phyloP scores from a whole-genome alignment of 2,329 filamentous ascomycete species.

The Fusarium nisikadoi region DNA sequence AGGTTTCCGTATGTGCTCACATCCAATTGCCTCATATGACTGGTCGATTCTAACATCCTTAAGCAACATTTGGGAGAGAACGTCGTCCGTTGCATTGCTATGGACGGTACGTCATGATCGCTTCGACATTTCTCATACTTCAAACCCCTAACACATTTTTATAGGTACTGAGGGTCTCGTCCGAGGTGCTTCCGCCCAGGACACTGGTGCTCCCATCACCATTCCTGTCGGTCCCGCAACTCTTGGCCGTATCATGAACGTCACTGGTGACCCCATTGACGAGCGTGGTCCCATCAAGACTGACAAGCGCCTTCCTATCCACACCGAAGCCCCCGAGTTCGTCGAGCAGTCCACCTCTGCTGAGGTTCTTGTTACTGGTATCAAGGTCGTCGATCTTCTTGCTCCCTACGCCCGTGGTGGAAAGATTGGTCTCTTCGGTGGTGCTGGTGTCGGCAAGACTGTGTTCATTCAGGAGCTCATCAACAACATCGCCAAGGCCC shows the following conservation, averaged over 20 bases:
- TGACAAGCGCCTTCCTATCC: slow-evolving; percentile 87
- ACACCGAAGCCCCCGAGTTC: slow-evolving; percentile 93
- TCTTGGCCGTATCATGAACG: slow-evolving; percentile 99
- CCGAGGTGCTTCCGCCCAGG: slow-evolving; percentile 84
- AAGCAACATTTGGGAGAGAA: slow-evolving; percentile 99
- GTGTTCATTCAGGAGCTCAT: slow-evolving; percentile 99
- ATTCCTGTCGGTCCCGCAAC: slow-evolving; percentile 94
- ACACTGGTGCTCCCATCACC: slow-evolving; percentile 95
- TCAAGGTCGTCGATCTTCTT: slow-evolving; percentile 99
- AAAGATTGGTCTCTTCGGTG: slow-evolving; percentile 99
- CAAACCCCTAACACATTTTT: slow-evolving; percentile 23
- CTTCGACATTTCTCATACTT: slow-evolving; percentile 31
- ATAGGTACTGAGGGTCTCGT: slow-evolving; percentile 98
- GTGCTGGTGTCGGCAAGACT: slow-evolving; percentile 99
- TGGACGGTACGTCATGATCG: slow-evolving; percentile 82
- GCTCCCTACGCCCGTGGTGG: slow-evolving; percentile 99
- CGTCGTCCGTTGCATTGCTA: slow-evolving; percentile 99
- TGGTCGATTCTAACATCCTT: slow-evolving; percentile 51
- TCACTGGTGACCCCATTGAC: slow-evolving; percentile 99
- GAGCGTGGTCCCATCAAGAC: slow-evolving; percentile 98
- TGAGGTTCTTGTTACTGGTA: slow-evolving; percentile 98
- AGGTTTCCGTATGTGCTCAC: slow-evolving; percentile 82
- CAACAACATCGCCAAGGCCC: slow-evolving; percentile 99
- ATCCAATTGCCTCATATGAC: slow-evolving; percentile 2
- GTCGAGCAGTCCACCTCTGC: slow-evolving; percentile 94